These are phyloP conservation scores for Lactarius deliciosus DNA, from an alignment of 768 basidiomycete species.

Conservation along the genomic window DNA sequence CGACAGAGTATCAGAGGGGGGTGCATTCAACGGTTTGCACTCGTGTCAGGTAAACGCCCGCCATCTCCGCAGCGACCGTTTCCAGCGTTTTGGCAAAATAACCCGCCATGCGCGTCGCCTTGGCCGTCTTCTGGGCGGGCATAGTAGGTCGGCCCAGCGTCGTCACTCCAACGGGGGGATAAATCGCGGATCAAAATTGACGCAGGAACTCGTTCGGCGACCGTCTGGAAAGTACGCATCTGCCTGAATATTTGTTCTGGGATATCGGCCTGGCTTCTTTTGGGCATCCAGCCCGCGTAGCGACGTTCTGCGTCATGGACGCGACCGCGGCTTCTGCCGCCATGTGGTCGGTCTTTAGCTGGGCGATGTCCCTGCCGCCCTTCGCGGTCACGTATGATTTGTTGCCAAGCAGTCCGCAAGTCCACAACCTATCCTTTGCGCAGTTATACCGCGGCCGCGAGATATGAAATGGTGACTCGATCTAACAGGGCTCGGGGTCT, in stretches of 20 bases:
- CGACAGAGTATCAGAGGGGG: not conserved
- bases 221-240: slow-evolving; percentile 87
- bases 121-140: slow-evolving; percentile 67
- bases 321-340: slow-evolving; percentile 64
- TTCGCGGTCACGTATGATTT: slow-evolving; percentile 47
- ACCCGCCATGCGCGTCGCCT: slow-evolving; percentile 84
- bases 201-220: slow-evolving; percentile 92
- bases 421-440: slow-evolving; percentile 44
- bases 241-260: slow-evolving; percentile 75
- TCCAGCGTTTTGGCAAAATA: slow-evolving; percentile 79
- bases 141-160: slow-evolving; percentile 48
- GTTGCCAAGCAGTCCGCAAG: slow-evolving; percentile 46
- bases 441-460: slow-evolving; percentile 12
- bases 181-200: slow-evolving; percentile 90
- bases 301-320: slow-evolving; percentile 78
- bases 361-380: slow-evolving; percentile 56
- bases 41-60: slow-evolving; percentile 59
- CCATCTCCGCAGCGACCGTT: slow-evolving; percentile 68
- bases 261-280: no score
- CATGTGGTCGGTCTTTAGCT: slow-evolving; percentile 71
- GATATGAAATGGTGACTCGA: slow-evolving; percentile 8
- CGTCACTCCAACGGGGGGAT: slow-evolving; percentile 61
- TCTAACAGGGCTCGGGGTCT: slow-evolving; percentile 33
- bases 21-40: slow-evolving; percentile 61
- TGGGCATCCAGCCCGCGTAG: slow-evolving; percentile 62